phyloP scores from a whole-genome alignment of 495 filamentous ascomycete species.

The Melanomma pulvis-pyrius region DNA sequence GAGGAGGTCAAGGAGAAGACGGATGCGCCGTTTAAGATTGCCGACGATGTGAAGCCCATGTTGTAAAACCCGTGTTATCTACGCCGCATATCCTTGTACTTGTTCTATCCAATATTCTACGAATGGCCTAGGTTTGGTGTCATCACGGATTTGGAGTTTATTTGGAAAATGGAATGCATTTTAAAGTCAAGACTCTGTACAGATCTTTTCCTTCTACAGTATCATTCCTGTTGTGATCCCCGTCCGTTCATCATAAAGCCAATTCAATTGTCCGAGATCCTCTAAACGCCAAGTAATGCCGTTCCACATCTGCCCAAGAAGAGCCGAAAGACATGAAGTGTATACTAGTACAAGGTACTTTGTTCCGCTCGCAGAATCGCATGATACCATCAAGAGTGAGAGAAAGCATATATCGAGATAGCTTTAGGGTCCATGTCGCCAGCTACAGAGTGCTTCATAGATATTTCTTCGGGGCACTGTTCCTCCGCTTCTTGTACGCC shows the following conservation, averaged over 20 bases:
- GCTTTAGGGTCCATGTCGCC: no score
- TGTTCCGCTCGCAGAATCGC: background rate
- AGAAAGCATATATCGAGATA: no score
- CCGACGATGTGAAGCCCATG: constrained; percentile 54
- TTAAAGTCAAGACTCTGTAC: no score
- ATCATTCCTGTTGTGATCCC: background rate
- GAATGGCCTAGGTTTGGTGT: no score
- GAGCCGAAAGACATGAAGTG: background rate
- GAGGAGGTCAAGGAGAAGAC: constrained; percentile 59
- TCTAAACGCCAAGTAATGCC: background rate
- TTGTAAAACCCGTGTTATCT: constrained; percentile 38
- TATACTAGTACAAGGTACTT: background rate
- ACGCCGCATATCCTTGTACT: background rate
- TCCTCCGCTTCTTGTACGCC: constrained; percentile 78
- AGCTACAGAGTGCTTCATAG: constrained; percentile 53
- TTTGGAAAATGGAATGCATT: no score
- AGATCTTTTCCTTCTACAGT: no score
- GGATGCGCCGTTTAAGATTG: constrained; percentile 56
- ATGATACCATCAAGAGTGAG: no score
- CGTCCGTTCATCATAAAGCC: background rate
- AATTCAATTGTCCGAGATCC: background rate
- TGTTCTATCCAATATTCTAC: background rate
- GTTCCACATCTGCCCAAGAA: background rate
- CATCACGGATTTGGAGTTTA: no score
- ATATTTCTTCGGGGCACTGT: constrained; percentile 86